Base-by-base conservation (phyloP, 805 yeast species). In the Starmera pachycereana region DNA sequence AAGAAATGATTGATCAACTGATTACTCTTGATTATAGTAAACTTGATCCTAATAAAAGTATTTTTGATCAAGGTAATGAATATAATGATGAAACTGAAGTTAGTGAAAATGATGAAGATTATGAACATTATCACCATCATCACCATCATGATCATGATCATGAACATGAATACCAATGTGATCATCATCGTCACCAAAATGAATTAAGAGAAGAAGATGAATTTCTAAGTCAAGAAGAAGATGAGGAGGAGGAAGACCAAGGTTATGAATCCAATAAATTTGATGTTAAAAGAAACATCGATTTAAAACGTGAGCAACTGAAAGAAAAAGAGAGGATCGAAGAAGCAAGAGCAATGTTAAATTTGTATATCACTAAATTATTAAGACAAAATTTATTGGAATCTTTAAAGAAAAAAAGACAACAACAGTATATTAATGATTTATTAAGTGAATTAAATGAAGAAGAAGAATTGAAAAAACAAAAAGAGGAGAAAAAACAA, bases 321-420 rank as follows among this genome's bases (percentile, higher is more conserved):
- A 76, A 71, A 44, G 81, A 78, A 39, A 81, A 76, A 44, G 81
- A 69, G 56, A 70, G 88, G 38, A 62, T 84, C 52, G 80, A 76
- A 51, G 95, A 88, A 60, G 81, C 90, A 11, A 81, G 89, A 32
- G 76, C 82, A 22, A 72, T 86, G 68, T 72, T 89, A 45, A 87
- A 85, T 51, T 69, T 84, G 39, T 82, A 87, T 41, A 84, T 89
- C 1, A 81, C 92, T 5, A 76, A 85, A 39, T 68, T 86, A 54
- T 71, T 89, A 49, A 85, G 83, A 52, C 78, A 76, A 48, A 72
- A 87, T 35, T 72, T 89, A 29, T 67, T 83, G 52, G 75, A 72
- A 28, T 85, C 95, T 0, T 88, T 80, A 54, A 82, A 83, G 45
- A 89, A 81, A 50, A 81, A 77, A 47, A 74, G 82, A 37, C 89